Evolutionary conservation across 768 basidiomycete genomes (phyloP).

Genomic region (Leucosporidium yakuticum): DNA sequence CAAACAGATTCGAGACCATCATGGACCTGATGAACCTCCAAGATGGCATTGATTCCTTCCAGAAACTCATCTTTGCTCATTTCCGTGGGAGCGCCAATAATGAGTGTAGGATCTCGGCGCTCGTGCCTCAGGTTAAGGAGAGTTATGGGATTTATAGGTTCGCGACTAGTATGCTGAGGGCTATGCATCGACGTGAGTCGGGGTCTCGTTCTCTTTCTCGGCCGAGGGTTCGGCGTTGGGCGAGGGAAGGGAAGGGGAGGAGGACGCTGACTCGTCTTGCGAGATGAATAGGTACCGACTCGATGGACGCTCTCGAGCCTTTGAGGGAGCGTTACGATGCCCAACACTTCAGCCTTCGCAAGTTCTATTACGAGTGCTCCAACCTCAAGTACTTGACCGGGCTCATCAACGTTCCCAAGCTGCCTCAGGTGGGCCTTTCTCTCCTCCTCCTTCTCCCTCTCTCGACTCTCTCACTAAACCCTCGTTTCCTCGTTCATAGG

Average conservation of each 20-base stretch:
- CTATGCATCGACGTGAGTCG: conserved; percentile 86
- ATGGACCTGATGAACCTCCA: conserved; percentile 94
- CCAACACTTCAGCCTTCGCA: conserved; percentile 87
- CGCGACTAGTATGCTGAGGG: conserved; percentile 96
- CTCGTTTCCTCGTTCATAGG: conserved; percentile 50
- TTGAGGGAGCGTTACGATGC: conserved; percentile 77
- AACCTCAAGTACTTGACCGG: conserved; percentile 97
- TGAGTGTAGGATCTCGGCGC: conserved; percentile 90
- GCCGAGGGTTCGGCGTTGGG: background rate
- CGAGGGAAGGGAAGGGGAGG: background rate
- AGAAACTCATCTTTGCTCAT: conserved; percentile 93
- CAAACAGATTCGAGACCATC: conserved; percentile 85
- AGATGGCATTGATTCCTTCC: conserved; percentile 98
- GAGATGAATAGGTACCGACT: conserved; percentile 65
- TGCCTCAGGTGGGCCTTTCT: conserved; percentile 64
- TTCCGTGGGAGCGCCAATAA: conserved; percentile 88
- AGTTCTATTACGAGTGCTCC: conserved; percentile 99
- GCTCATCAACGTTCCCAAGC: conserved; percentile 94
- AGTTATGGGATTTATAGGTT: conserved; percentile 99
- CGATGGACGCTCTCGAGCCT: conserved; percentile 80
- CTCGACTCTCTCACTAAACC: background rate
- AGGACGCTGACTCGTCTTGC: conserved; percentile 3
- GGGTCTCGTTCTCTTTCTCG: conserved; percentile 47
- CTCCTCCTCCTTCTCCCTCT: background rate
- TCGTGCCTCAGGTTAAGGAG: conserved; percentile 97